phyloP scores from a whole-genome alignment of 164 flowering plant species.

The Vitis rotundifolia region DNA sequence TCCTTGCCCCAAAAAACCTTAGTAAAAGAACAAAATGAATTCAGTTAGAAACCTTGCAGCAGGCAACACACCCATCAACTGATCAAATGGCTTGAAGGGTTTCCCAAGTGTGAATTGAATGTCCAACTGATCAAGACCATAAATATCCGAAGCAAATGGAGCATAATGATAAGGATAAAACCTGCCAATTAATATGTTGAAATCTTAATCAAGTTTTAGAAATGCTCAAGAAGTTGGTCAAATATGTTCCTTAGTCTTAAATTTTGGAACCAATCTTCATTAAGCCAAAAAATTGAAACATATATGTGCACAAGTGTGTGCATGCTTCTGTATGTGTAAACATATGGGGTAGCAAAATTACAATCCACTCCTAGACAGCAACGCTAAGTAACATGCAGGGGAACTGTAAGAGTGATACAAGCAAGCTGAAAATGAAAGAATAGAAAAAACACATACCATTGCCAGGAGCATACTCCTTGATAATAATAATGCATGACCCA shows the following conservation, averaged over 20 bases:
- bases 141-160: slow-evolving; percentile 70
- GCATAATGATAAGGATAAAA: slow-evolving; percentile 75
- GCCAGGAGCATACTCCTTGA: slow-evolving; percentile 68
- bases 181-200: slow-evolving; percentile 30
- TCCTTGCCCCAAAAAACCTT: neutral
- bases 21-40: neutral
- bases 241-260: too few species aligned
- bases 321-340: too few species aligned
- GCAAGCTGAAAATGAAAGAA: neutral
- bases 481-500: slow-evolving; percentile 76
- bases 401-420: neutral
- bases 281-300: too few species aligned
- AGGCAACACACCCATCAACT: slow-evolving; percentile 61
- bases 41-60: slow-evolving; percentile 52
- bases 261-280: too few species aligned
- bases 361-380: too few species aligned
- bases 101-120: slow-evolving; percentile 46
- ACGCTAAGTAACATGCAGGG: neutral
- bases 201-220: neutral
- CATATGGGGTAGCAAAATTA: too few species aligned
- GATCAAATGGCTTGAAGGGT: slow-evolving; percentile 70
- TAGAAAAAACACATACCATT: slow-evolving; percentile 41
- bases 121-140: slow-evolving; percentile 36
- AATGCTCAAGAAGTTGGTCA: neutral
- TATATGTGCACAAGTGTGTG: too few species aligned